Evolutionary conservation across 2,329 filamentous ascomycete genomes (phyloP).

Genomic region (Monilinia fructicola): DNA sequence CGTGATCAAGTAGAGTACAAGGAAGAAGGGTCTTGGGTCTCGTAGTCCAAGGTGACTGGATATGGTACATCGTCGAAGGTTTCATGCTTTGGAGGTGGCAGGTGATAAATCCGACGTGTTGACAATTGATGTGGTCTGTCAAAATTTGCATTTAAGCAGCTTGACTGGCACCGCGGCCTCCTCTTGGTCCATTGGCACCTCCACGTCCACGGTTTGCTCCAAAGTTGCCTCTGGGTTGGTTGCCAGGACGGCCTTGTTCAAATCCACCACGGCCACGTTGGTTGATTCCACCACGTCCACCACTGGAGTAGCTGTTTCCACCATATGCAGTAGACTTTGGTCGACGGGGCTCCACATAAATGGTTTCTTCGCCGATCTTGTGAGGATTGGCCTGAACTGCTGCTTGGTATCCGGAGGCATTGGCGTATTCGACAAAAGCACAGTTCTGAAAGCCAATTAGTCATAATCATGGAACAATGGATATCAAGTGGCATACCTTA

Average conservation of each 20-base stretch:
- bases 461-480: neutral
- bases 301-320: conserved; percentile 63
- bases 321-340: conserved; percentile 70
- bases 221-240: conserved; percentile 37
- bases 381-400: conserved; percentile 85
- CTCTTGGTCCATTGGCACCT: conserved; percentile 59
- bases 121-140: neutral
- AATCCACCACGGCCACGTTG: conserved; percentile 67
- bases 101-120: conserved; percentile 21
- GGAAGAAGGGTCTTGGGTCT: conserved; percentile 16
- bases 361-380: conserved; percentile 75
- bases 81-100: conserved; percentile 2
- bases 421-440: conserved; percentile 92
- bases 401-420: conserved; percentile 75
- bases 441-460: conserved; percentile 66
- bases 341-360: conserved; percentile 86
- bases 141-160: conserved; percentile 22
- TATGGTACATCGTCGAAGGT: conserved; percentile 23
- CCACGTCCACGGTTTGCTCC: conserved; percentile 61
- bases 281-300: conserved; percentile 59
- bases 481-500: conserved; percentile 62
- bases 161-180: conserved; percentile 54
- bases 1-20: conserved; percentile 24
- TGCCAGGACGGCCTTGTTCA: conserved; percentile 54
- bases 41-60: conserved; percentile 21